phyloP scores from a whole-genome alignment of 208 protist genomes.

The Leishmania gerbilli region DNA sequence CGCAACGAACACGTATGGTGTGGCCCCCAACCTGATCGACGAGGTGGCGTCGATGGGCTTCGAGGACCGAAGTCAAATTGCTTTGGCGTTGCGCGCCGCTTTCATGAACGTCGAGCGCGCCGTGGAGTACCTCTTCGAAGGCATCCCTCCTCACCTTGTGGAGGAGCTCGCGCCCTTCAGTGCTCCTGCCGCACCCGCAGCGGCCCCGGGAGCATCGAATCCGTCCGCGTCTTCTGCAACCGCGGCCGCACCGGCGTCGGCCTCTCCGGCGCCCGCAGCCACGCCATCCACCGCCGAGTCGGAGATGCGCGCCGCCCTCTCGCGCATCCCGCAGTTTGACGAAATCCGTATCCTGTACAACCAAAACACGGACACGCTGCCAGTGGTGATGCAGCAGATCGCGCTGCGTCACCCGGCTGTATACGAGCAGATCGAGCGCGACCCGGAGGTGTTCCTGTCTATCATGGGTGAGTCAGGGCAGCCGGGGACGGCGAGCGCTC shows the following conservation, averaged over 20 bases:
- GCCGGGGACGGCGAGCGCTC: constrained; percentile 1
- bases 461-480: constrained; percentile 65
- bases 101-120: constrained; percentile 89
- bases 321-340: constrained; percentile 73
- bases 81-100: constrained; percentile 77
- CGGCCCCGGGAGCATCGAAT: constrained; percentile 10
- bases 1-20: constrained; percentile 23
- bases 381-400: constrained; percentile 72
- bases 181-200: not conserved
- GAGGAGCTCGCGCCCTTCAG: constrained; percentile 32
- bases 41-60: constrained; percentile 87
- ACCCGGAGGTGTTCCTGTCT: constrained; percentile 66
- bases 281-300: constrained; percentile 4
- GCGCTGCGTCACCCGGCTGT: constrained; percentile 66
- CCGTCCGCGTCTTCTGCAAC: constrained; percentile 5
- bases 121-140: constrained; percentile 86
- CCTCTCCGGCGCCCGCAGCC: not conserved
- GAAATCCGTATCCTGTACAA: constrained; percentile 66
- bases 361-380: constrained; percentile 58
- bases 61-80: constrained; percentile 73
- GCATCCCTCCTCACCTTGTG: constrained; percentile 63
- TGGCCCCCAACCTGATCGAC: constrained; percentile 71
- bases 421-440: constrained; percentile 57
- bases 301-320: constrained; percentile 54
- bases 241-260: not conserved